Conservation (phyloP, 306 rosid species). For the Adenanthera pavonina region DNA sequence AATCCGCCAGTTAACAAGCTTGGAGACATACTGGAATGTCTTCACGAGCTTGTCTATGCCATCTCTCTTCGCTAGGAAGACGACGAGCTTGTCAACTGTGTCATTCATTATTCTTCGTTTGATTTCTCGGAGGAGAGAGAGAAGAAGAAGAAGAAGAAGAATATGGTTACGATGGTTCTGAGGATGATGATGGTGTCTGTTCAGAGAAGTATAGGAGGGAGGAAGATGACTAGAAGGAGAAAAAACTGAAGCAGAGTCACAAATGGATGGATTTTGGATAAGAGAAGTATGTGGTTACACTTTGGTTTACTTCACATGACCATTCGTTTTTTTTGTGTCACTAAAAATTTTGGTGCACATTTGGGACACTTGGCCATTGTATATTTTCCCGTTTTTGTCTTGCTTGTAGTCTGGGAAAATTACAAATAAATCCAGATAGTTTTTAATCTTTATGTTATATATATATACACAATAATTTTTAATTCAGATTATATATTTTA, state of each 20-base stretch:
- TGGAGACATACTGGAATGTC: conserved; percentile 89
- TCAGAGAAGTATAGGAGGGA: neutral
- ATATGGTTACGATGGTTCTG: neutral
- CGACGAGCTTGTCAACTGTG: conserved; percentile 78
- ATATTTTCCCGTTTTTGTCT: neutral
- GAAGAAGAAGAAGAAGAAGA: neutral
- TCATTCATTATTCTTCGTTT: conserved; percentile 60
- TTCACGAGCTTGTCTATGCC: conserved; percentile 99
- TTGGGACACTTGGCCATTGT: conserved; percentile 15
- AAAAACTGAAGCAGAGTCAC: conserved; percentile 57
- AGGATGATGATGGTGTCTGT: conserved; percentile 20
- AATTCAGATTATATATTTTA: no score
- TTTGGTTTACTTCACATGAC: conserved; percentile 34
- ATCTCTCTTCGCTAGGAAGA: conserved; percentile 93
- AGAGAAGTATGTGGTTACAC: conserved; percentile 57
- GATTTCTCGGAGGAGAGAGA: neutral
- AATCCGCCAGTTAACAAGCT: conserved; percentile 78
- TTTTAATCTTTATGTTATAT: no score
- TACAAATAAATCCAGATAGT: no score
- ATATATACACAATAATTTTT: no score
- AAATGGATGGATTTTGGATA: conserved; percentile 62
- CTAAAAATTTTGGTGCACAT: conserved; percentile 32
- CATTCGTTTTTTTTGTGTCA: conserved; percentile 40
- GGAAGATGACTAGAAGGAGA: neutral
- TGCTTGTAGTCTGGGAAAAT: neutral